Base-by-base conservation (phyloP, 371 early-diverging fungal species). In the Rhizopus microsporus region DNA sequence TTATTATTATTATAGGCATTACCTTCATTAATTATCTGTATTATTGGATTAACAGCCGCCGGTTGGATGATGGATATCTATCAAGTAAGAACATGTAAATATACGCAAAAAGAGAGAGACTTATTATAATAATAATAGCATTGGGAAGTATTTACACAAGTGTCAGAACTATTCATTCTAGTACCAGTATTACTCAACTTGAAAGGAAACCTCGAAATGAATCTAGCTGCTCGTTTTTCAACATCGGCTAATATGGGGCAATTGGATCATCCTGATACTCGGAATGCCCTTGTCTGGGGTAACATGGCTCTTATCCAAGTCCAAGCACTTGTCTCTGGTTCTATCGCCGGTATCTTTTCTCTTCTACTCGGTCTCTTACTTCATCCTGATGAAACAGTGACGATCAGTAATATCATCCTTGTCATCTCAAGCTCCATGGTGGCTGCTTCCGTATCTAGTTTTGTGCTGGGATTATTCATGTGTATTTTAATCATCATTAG, bases 131-230 rank as follows among this genome's bases (percentile, higher is more conserved):
- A 4, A 15, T 54, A 44, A 3, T 70, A 91, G 86, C 81, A 86
- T 63, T 91, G 91, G 91, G 54, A 72, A 37, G 88, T 88, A 7
- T 94, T 92, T 68, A 72, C 74, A 3, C 56, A 79, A 16, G 75
- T 89, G 34, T 83, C 92, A 3, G 91, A 92, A 65, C 78, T 94
- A 9, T 91, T 92, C 67, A 89, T 94, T 57, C 78, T 94, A 66
- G 89, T 92, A 7, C 89, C 95, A 13, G 87, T 93, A 43, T 67
- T 95, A 39, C 68, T 93, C 52, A 93, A 93, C 65, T 74, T 93
- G 31, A 95, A 93, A 60, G 93, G 95, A 51, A 95, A 93, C 74
- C 81, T 93, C 17, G 94, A 93, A 69, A 89, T 93, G 86, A 95
- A 91, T 60, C 80, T 93, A 54, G 89, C 93, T 3, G 86, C 93